Evolutionary conservation across 208 protist species (phyloP), one percentile per base, ranked within the genome.

Genomic region (Vickermania ingenoplastis): DNA sequence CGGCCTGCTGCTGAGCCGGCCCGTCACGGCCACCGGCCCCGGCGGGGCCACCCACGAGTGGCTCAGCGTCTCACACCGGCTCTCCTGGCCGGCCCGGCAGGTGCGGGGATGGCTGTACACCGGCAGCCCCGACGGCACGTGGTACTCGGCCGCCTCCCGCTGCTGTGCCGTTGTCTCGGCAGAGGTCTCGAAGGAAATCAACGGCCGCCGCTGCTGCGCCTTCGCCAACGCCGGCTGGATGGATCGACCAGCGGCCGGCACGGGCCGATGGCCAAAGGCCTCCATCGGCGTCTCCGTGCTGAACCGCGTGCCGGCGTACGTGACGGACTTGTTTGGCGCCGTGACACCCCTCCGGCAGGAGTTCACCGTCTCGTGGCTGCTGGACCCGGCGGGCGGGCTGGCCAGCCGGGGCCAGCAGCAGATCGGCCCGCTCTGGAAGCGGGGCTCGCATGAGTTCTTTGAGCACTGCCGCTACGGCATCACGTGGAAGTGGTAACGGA

Each of bases 401-500:
- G 7, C 36, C 11, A n/a, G 11, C 36, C 36, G 36, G 11, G 36
- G 36, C 36, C 36, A 7, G 11, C 11, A 45, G 36, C 36, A 45
- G 36, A 45, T n/a, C 11, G 36, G 36, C 11, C 11, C 17, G 11
- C 7, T 17, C 36, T 45, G 36, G 36, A 7, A 45, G 36, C 36
- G 36, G 7, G 36, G 36, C 7, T 17, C 36, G 36, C 17, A n/a
- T 45, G 36, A 45, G 36, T 45, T 45, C 36, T 45, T 45, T 45
- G 36, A 45, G 7, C 36, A 45, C 36, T 7, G 7, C 17, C 36
- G 36, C 36, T 45, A n/a, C 17, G 36, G 36, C 36, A 45, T 45
- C 17, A 45, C 36, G 36, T 45, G 36, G 36, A 45, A 45, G 36
- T 45, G 36, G 36, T 45, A 45, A 45, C n/a, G n/a, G n/a, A n/a